Evolutionary conservation across 306 rosid genomes (phyloP).

Genomic region (Dryas alaskensis): DNA sequence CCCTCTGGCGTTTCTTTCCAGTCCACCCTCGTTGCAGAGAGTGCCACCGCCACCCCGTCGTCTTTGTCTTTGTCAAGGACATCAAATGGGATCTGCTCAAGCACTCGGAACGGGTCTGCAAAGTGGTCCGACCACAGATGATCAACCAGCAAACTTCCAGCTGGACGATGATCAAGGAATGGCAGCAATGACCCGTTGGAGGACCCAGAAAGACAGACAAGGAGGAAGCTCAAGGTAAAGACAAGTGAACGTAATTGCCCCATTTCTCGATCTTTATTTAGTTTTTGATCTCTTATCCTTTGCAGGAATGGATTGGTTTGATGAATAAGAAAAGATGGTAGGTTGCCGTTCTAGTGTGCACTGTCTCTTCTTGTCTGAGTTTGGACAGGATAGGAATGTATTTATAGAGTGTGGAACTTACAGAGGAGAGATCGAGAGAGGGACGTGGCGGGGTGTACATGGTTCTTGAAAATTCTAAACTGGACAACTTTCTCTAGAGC

Average conservation of each 20-base stretch:
- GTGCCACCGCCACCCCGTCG: constrained; percentile 21
- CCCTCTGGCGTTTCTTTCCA: constrained; percentile 71
- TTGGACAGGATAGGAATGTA: neutral
- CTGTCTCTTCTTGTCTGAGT: neutral
- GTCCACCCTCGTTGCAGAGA: constrained; percentile 52
- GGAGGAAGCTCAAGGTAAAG: constrained; percentile 17
- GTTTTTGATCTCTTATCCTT: too few relatives aligned
- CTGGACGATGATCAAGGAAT: constrained; percentile 37
- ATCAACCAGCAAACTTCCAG: constrained; percentile 31
- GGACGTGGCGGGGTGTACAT: neutral
- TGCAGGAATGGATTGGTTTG: neutral
- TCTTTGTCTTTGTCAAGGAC: constrained; percentile 33
- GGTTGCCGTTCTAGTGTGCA: neutral
- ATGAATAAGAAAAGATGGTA: neutral
- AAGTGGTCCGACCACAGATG: constrained; percentile 36
- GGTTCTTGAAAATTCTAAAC: constrained; percentile 29
- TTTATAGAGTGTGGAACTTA: constrained; percentile 10
- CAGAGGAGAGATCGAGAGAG: neutral
- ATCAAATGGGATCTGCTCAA: constrained; percentile 59
- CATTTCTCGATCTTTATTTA: constrained; percentile 23
- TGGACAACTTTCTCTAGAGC: neutral
- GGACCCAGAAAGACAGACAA: constrained; percentile 27
- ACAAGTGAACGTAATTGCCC: constrained; percentile 14
- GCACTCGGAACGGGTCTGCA: constrained; percentile 49
- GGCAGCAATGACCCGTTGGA: constrained; percentile 51